These are phyloP conservation scores for Colletotrichum sp. DNA, from an alignment of 2,329 filamentous ascomycete species.

Conservation along the genomic window DNA sequence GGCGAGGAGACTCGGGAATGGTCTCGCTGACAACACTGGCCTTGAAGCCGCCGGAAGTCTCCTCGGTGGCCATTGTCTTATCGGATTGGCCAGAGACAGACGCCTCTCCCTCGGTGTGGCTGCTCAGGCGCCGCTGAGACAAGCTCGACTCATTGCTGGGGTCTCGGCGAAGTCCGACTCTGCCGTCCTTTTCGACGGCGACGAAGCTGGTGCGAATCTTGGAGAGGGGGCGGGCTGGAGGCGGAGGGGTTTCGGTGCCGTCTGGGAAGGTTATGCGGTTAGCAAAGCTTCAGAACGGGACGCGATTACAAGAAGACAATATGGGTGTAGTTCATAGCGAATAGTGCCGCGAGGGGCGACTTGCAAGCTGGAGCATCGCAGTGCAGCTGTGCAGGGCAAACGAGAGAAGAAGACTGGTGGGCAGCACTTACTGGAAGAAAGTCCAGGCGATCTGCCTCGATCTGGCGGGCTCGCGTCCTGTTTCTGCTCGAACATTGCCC, in stretches of 20 bases:
- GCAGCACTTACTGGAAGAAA: conserved; percentile 43
- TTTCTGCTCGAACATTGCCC: conserved; percentile 82
- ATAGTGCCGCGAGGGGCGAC: neutral
- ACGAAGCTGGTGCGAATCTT: conserved; percentile 80
- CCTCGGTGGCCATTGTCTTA: conserved; percentile 21
- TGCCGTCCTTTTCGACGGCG: conserved; percentile 70
- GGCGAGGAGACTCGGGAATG: conserved; percentile 46
- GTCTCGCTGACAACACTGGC: conserved; percentile 41
- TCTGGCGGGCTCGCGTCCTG: conserved; percentile 69
- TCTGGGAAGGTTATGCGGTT: conserved; percentile 5
- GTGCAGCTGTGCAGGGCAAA: neutral
- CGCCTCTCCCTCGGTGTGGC: conserved; percentile 40
- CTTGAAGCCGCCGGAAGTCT: conserved; percentile 36
- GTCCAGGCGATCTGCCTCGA: conserved; percentile 71
- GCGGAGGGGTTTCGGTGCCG: conserved; percentile 22
- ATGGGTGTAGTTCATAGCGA: neutral
- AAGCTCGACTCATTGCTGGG: conserved; percentile 46
- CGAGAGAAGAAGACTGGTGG: neutral
- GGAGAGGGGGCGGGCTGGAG: conserved; percentile 64
- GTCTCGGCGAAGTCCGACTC: conserved; percentile 56
- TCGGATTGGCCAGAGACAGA: conserved; percentile 18
- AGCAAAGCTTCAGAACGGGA: neutral
- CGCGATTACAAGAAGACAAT: neutral
- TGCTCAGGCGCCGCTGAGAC: conserved; percentile 39
- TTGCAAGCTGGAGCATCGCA: neutral